Base-by-base conservation (phyloP, 257 asterid genomes). In the Solanum piurae region DNA sequence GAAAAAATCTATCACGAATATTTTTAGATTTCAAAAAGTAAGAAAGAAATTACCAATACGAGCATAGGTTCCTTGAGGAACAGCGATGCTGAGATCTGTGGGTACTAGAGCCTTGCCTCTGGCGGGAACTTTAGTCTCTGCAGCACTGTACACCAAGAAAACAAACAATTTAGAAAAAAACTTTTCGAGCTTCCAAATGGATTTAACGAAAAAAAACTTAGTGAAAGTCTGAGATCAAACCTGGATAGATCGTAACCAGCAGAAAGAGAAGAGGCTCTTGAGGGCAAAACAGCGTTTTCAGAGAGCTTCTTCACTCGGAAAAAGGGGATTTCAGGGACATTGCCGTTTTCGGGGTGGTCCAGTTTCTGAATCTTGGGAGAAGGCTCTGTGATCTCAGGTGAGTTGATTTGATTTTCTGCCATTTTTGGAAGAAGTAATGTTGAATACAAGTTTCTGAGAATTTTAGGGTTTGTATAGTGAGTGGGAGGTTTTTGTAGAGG, bases 11-110 rank as follows among this genome's bases (percentile, higher is more conserved):
- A 74, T 27, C 27, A 74, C 29, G 2, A 74, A 37, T 21, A 74
- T 21, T 74, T 38, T 10, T 11, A 12, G 18, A 75, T 37, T 14
- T 21, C 18, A 21, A 37, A 34, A 73, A 23, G 20, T 23, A 37
- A 18, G 2, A 21, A n/a, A 46, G n/a, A 20, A 13, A 23, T 90
- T 93, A 96, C 98, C 98, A 16, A 96, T 87, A 16, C 99, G 97
- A 68, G 98, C 99, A 34, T 96, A 96, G 71, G 98, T 93, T 90
- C 98, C 98, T 82, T 92, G 92, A 1, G 98, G 95, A 34, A 96
- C 89, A 36, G 99, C 98, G 7, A 96, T 89, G 89, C 94, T 94
- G 37, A 96, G 94, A 94, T 94, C 99, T 12, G 97, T 95, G 72
- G 98, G 96, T 33, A 96, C 64, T 85, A 96, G 72, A 3, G 98